Percentiles rank a stretch among this genome's conserved stretches.
Conservation (phyloP, 2,329 filamentous ascomycete species). For the Mycogone perniciosa region DNA sequence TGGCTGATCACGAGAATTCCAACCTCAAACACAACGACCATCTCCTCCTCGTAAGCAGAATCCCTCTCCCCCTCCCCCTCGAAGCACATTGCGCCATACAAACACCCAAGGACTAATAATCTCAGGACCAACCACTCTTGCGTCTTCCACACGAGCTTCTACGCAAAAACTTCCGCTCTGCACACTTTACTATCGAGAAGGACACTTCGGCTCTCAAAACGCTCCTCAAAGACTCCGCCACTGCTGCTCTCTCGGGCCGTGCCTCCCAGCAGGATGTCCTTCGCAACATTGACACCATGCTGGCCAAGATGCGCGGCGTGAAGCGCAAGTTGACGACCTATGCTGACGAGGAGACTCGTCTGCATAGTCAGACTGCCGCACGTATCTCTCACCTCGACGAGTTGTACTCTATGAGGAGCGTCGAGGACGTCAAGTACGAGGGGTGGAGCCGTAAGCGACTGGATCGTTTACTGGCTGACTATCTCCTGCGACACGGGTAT, state of each 20-base stretch:
- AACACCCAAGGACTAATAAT: neutral
- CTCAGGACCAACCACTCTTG: conserved; percentile 85
- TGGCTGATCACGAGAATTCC: conserved; percentile 56
- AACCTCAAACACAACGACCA: conserved; percentile 71
- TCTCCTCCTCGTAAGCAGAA: conserved; percentile 55
- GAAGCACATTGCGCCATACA: neutral
- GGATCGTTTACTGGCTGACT: conserved; percentile 84
- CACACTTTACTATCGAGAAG: conserved; percentile 69
- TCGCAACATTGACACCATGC: conserved; percentile 75
- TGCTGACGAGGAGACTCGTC: conserved; percentile 70
- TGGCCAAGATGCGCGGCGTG: conserved; percentile 74
- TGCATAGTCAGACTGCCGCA: conserved; percentile 70
- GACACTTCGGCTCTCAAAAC: conserved; percentile 58
- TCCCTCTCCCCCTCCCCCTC: conserved; percentile 8
- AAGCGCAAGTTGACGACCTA: conserved; percentile 79
- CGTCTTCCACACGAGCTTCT: conserved; percentile 89
- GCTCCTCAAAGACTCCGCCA: conserved; percentile 56
- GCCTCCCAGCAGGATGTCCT: conserved; percentile 65
- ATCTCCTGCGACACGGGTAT: conserved; percentile 80
- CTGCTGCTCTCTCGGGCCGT: conserved; percentile 58
- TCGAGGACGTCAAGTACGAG: conserved; percentile 92
- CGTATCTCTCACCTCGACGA: conserved; percentile 76
- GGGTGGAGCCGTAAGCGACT: conserved; percentile 77
- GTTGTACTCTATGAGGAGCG: conserved; percentile 69
- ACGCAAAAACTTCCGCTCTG: conserved; percentile 87